phyloP scores from a whole-genome alignment of 257 asterid genomes.

The Solanum chiquidenum region DNA sequence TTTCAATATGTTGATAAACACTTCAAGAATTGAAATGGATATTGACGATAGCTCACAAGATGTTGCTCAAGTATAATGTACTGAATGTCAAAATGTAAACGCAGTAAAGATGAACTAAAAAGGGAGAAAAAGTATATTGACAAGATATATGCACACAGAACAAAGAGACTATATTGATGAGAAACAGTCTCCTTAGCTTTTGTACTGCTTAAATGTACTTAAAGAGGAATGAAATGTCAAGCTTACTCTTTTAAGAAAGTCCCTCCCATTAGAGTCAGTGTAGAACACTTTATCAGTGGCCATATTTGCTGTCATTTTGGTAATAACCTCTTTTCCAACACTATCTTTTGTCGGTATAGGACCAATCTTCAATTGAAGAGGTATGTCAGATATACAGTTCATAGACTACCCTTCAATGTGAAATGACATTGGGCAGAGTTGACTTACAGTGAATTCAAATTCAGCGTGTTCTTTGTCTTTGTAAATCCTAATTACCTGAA shows the following conservation, averaged over 20 bases:
- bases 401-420: neutral
- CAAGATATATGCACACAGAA: neutral
- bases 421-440: neutral
- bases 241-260: conserved; percentile 71
- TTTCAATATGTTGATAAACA: neutral
- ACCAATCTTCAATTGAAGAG: conserved; percentile 49
- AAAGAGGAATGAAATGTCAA: neutral
- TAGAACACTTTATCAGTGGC: conserved; percentile 54
- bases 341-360: conserved; percentile 60
- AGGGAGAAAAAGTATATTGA: neutral
- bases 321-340: conserved; percentile 29
- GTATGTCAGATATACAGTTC: neutral
- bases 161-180: neutral
- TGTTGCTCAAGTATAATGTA: neutral
- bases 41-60: neutral
- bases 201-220: neutral
- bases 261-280: conserved; percentile 87
- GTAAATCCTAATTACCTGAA: conserved; percentile 66
- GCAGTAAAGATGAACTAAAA: neutral
- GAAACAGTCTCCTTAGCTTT: neutral
- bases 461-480: conserved; percentile 81
- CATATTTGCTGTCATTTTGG: conserved; percentile 63
- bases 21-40: no score
- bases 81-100: neutral
- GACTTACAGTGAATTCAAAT: conserved; percentile 70